Base-by-base conservation (phyloP, 164 flowering plant species). In the Echeveria elegans region DNA sequence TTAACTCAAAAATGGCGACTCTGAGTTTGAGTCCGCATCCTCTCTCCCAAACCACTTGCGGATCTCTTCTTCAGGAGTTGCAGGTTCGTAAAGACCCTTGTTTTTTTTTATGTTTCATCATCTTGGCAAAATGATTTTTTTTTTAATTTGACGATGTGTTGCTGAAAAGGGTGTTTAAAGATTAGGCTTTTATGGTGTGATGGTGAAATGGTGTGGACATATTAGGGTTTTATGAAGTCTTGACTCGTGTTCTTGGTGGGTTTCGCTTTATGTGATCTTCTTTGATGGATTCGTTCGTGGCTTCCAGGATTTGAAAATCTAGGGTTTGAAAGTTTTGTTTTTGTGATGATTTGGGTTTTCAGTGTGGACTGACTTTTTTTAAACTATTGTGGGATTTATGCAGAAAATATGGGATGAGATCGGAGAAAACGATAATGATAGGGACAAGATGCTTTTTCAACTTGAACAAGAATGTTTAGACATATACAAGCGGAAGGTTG, bases 381-480 rank as follows among this genome's bases (percentile, higher is more conserved):
- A 36, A 40, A 26, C 30, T 2, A 1, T 53, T 2, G 8, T 53
- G 30, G 65, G 61, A 10, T 50, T 56, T 18, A 32, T 66, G 69
- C 40, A 90, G 97, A 73, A 75, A 72, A 79, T 88, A 67, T 90
- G 97, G 95, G 90, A 88, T 74, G 94, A 88, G 70, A 84, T 90
- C 74, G 97, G 97, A 63, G 95, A 88, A 74, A 76, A 74, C 69
- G 89, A 86, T n/a, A 64, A 62, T 21, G 88, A 90, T 10, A 84
- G 90, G 68, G 97, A 90, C 70, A 83, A 78, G 74, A 84, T 85
- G 86, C 88, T 90, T 69, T 76, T 81, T 53, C 83, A 90, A 65
- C 82, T 90, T 30, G 94, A 90, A 77, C 94, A 84, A 75, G 92
- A 88, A 74, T 90, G 97, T 75, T 83, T 88, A 12, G 82, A 87